Base-by-base conservation (phyloP, 225 moss, liverwort and hornwort genomes). In the Pleurozium schreberi region DNA sequence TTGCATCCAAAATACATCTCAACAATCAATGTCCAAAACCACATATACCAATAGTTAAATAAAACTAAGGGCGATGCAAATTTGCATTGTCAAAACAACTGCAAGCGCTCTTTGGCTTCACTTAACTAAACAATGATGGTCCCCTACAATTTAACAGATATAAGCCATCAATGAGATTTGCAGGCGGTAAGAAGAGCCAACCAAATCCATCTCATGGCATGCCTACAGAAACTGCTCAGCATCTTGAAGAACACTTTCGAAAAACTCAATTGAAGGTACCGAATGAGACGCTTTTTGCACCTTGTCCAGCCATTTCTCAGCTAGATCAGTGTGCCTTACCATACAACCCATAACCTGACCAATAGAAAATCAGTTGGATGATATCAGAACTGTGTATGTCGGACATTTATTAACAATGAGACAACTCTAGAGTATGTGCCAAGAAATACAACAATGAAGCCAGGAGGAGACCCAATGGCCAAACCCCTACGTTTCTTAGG, bases 221-320 rank as follows among this genome's bases (percentile, higher is more conserved):
- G 94, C 98, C 98, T 97, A 98, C 82, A 97, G 77, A 83, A 97
- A 98, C 89, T 98, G 96, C 87, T 98, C 94, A n/a, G 95, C 93
- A 66, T 96, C 97, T 65, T 50, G 87, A 20, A 98, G 93, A 89
- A 95, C 86, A 34, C 91, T 92, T 84, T 97, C 95, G 80, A 98
- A 90, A 65, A 93, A 91, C 82, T 93, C 95, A 69, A 95, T 89
- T 73, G 96, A 92, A 71, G 93, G 94, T 19, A 91, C 91, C 74
- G 86, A 89, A 62, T 90, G 89, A 31, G 93, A 95, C 69, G 87
- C 87, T 75, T 90, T 92, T 69, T 94, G 92, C 67, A 96, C 96
- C 90, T 96, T 97, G 18, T 90, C 91, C 89, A 97, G 64, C 98
- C 97, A 98, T 9, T 91, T 92, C 86, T 97, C 96, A 9, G 98